These are phyloP conservation scores for Amanita rimosa DNA, from an alignment of 768 basidiomycete genomes.

Conservation along the genomic window DNA sequence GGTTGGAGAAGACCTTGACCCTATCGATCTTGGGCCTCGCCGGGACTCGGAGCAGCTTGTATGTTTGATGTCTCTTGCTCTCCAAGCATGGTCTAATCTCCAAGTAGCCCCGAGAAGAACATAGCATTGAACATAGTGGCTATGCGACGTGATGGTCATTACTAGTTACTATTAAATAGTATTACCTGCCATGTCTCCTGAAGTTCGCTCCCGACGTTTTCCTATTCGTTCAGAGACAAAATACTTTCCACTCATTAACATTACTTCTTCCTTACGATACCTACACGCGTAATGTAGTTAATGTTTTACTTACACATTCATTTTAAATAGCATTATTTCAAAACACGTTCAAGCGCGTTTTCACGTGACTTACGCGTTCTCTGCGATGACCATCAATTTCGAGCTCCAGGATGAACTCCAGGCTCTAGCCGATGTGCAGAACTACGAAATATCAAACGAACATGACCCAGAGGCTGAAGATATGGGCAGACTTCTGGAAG, in stretches of 20 bases:
- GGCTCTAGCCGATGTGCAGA: slow-evolving; percentile 44
- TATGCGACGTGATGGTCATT: neutral
- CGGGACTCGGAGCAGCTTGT: slow-evolving; percentile 4
- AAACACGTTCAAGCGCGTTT: neutral
- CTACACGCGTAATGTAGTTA: slow-evolving; percentile 2
- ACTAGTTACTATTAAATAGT: no score
- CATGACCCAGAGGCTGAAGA: slow-evolving; percentile 51
- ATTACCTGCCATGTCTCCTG: neutral
- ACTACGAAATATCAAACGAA: slow-evolving; percentile 61
- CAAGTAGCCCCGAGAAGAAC: slow-evolving; percentile 1
- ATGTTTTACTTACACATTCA: slow-evolving; percentile 1
- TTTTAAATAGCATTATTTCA: neutral
- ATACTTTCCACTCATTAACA: neutral
- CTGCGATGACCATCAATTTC: slow-evolving; percentile 35
- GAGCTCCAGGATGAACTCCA: slow-evolving; percentile 75
- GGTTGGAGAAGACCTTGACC: slow-evolving; percentile 6
- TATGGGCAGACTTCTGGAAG: slow-evolving; percentile 45
- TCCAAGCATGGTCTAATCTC: neutral
- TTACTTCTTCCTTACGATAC: neutral
- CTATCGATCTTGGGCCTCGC: neutral
- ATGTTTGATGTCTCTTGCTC: neutral
- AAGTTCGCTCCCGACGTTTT: neutral
- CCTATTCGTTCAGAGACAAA: neutral
- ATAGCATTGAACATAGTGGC: neutral
- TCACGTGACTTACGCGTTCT: slow-evolving; percentile 10